phyloP scores from a whole-genome alignment of 352 stramenopile species.

The Halophytophthora batemanensis region DNA sequence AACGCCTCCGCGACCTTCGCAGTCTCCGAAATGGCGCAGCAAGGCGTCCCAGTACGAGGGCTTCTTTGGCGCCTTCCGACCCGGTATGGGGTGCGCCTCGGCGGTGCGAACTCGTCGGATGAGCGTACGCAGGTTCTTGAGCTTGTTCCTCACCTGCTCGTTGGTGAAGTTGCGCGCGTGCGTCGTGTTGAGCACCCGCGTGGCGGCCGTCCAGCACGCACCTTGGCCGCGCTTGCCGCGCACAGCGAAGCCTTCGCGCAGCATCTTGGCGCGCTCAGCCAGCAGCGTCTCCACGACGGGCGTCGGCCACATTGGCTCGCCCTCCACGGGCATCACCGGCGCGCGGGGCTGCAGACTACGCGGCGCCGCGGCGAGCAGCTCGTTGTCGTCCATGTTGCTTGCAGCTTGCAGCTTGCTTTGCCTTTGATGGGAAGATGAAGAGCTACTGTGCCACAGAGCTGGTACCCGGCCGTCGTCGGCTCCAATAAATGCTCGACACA shows the following conservation, averaged over 20 bases:
- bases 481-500: constrained; percentile 1
- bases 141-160: background rate
- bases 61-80: background rate
- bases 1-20: background rate
- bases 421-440: too few species aligned
- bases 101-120: background rate
- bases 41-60: background rate
- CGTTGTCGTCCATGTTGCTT: too few species aligned
- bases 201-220: background rate
- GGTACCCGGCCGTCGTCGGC: too few species aligned
- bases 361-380: too few species aligned
- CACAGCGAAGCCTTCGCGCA: background rate
- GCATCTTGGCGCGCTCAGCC: background rate
- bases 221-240: background rate
- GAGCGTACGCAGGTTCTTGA: background rate
- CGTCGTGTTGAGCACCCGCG: background rate
- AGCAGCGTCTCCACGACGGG: background rate
- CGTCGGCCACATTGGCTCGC: background rate
- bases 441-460: too few species aligned
- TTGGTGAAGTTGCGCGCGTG: background rate
- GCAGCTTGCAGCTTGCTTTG: too few species aligned
- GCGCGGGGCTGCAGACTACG: background rate
- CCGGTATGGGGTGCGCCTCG: background rate
- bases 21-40: background rate
- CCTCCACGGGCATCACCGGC: background rate